Percentiles rank a stretch among this genome's conserved stretches.
These are phyloP conservation scores for Ophiostoma sp. DNA, from an alignment of 2,329 filamentous ascomycete genomes.

Conservation along the genomic window DNA sequence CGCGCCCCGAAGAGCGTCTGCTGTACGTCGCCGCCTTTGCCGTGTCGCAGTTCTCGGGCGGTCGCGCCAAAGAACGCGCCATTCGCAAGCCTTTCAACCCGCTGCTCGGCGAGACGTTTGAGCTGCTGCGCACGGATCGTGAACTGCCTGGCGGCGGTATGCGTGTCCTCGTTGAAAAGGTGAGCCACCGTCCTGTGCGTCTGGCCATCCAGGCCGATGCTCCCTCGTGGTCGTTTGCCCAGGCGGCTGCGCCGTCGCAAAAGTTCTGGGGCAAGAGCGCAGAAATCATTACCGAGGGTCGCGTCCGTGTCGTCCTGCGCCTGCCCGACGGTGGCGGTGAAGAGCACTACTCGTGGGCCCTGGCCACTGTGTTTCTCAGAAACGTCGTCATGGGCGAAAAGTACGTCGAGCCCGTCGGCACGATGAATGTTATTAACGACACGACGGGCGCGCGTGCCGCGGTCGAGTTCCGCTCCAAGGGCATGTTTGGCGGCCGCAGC, in stretches of 20 bases:
- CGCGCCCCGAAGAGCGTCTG: slow-evolving; percentile 66
- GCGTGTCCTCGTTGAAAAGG: slow-evolving; percentile 91
- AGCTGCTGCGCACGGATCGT: slow-evolving; percentile 82
- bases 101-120: slow-evolving; percentile 92
- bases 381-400: slow-evolving; percentile 99
- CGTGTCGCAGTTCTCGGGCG: slow-evolving; percentile 78
- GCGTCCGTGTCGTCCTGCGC: slow-evolving; percentile 72
- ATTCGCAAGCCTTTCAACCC: slow-evolving; percentile 98
- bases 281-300: slow-evolving; percentile 90
- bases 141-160: slow-evolving; percentile 71
- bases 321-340: slow-evolving; percentile 59
- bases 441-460: slow-evolving; percentile 77
- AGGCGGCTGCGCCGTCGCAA: slow-evolving; percentile 84
- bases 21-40: slow-evolving; percentile 89
- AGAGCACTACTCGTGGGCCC: slow-evolving; percentile 84
- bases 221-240: slow-evolving; percentile 79
- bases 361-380: slow-evolving; percentile 85
- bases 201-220: slow-evolving; percentile 93
- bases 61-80: slow-evolving; percentile 82
- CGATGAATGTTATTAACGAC: slow-evolving; percentile 83
- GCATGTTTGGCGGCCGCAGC: slow-evolving; percentile 93
- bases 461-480: slow-evolving; percentile 90
- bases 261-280: slow-evolving; percentile 99
- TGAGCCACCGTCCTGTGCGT: slow-evolving; percentile 86
- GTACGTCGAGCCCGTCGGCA: slow-evolving; percentile 92